These are phyloP conservation scores for Podospora tetraspora DNA, from an alignment of 495 filamentous ascomycete species.

Conservation along the genomic window DNA sequence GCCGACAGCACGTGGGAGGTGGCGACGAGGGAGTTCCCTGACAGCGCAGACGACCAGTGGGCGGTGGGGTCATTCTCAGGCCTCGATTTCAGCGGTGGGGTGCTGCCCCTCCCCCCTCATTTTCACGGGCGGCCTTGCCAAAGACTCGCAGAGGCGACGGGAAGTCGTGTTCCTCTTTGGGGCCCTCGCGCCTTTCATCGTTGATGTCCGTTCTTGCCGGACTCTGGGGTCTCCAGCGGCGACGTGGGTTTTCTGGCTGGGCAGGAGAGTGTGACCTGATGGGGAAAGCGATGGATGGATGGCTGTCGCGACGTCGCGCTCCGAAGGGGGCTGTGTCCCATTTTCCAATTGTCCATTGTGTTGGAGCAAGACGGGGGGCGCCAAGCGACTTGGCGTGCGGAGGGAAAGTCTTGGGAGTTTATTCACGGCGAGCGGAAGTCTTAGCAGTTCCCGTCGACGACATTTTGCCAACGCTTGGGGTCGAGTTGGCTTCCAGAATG, in stretches of 20 bases:
- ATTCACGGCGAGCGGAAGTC: slow-evolving; percentile 15
- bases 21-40: not conserved
- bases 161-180: not conserved
- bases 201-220: not conserved
- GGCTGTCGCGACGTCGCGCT: not conserved
- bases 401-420: slow-evolving; percentile 16
- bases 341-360: not conserved
- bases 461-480: not conserved
- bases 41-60: not conserved
- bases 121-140: not conserved
- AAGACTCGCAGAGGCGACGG: not conserved
- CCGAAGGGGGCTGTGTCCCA: slow-evolving; percentile 5
- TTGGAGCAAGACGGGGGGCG: not conserved
- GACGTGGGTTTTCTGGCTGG: not conserved
- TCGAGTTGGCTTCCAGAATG: not conserved
- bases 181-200: not conserved
- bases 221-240: not conserved
- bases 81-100: not conserved
- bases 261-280: not conserved
- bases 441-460: slow-evolving; percentile 6
- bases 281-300: not conserved
- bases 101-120: not conserved
- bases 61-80: not conserved
- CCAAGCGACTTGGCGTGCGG: slow-evolving; percentile 18
- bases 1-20: not conserved